Percentiles rank a stretch among this genome's conserved stretches.
phyloP scores from a whole-genome alignment of 352 stramenopile genomes.

The Phytophthora vignae region DNA sequence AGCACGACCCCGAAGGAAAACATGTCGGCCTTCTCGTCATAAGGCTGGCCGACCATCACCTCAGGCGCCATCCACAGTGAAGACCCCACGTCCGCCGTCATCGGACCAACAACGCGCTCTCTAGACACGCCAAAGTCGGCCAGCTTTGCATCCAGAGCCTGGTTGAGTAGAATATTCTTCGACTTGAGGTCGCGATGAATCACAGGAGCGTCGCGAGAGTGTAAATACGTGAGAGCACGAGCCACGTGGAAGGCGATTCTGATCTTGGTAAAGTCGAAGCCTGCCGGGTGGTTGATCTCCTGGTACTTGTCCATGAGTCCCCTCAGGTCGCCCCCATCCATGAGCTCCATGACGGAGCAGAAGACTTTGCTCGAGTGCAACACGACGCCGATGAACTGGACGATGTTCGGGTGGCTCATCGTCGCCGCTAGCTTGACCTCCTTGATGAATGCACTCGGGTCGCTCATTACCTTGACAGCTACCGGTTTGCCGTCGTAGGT shows the following conservation, averaged over 20 bases:
- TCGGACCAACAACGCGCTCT: conserved; percentile 38
- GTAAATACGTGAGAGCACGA: conserved; percentile 52
- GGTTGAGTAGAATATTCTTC: conserved; percentile 46
- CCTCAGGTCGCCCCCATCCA: conserved; percentile 42
- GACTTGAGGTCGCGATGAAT: conserved; percentile 47
- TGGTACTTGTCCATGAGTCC: conserved; percentile 44
- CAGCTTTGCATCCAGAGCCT: conserved; percentile 58
- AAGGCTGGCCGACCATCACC: conserved; percentile 34
- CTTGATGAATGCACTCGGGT: conserved; percentile 42
- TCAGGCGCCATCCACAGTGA: conserved; percentile 31
- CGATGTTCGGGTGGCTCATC: conserved; percentile 38
- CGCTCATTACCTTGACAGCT: conserved; percentile 48
- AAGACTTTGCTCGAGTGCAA: conserved; percentile 45
- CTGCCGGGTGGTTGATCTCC: conserved; percentile 17
- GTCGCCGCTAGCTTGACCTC: conserved; percentile 39
- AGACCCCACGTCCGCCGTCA: conserved; percentile 38
- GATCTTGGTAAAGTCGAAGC: conserved; percentile 30
- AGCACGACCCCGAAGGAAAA: conserved; percentile 45
- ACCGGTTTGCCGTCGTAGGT: conserved; percentile 36
- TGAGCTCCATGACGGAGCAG: conserved; percentile 43
- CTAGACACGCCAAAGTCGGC: conserved; percentile 69
- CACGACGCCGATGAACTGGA: conserved; percentile 49
- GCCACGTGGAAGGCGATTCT: conserved; percentile 44
- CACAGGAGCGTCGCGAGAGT: conserved; percentile 45
- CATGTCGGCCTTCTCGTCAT: conserved; percentile 39